Evolutionary conservation across 371 early-diverging fungal genomes (phyloP), one percentile per base, ranked within the genome.

Genomic region (Massospora cicadina): DNA sequence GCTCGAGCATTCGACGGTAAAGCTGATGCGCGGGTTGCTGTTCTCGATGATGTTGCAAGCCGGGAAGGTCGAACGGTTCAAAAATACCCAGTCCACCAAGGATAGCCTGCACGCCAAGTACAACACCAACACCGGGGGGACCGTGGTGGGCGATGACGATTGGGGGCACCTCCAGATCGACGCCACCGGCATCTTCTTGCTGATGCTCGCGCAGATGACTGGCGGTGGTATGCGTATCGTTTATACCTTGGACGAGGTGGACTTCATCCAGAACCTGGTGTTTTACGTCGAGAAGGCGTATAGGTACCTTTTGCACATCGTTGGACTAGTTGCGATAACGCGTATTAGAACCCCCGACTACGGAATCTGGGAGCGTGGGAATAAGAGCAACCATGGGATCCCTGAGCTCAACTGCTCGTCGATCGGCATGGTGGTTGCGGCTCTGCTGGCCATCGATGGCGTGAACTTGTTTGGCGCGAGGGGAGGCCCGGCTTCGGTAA

Each of bases 361-460:
- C 71, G 91, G 91, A 57, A 85, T 89, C 62, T 90, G 93, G 93
- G 93, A 93, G 69, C 77, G 93, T 54, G 93, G 93, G 60, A 85
- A 90, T 74, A 93, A 93, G 72, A 80, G 82, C 60, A 93, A 93
- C 70, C 89, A 90, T 71, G 93, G 91, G 23, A 75, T 81, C 58
- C 88, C 91, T 1, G 93, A 93, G 71, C 68, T 93, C 62, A 93
- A 93, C 67, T 86, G 87, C 0, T 89, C 89, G 0, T 85, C 86
- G 17, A 89, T 93, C 58, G 93, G 93, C 58, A 93, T 93, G 88
- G 90, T 81, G 2, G 84, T 87, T 1, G 91, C 91, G 21, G 93
- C 93, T 0, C 75, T 93, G 58, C 83, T 87, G 67, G 87, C 90
- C 2, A 88, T 93, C 68, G 89, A 90, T 67, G 89, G 89, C 13